Conservation (phyloP, 768 basidiomycete species). For the Xerocomellus intermedius region DNA sequence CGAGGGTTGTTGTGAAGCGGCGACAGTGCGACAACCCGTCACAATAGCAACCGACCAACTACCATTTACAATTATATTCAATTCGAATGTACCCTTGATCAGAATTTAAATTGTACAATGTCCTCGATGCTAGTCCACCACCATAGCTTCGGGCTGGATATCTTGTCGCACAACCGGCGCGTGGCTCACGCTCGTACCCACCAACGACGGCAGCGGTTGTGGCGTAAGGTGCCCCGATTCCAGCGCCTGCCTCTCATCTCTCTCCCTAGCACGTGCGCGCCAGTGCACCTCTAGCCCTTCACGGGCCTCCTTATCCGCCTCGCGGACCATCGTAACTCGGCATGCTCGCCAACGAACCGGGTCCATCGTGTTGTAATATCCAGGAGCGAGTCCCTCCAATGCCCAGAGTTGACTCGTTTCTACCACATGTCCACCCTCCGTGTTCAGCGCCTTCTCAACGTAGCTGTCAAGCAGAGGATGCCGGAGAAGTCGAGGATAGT, state of each 20-base stretch:
- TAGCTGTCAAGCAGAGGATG: constrained; percentile 56
- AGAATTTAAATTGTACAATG: not conserved
- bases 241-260: constrained; percentile 21
- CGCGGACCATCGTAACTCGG: constrained; percentile 57
- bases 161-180: not conserved
- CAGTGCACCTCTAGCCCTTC: constrained; percentile 42
- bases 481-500: constrained; percentile 69
- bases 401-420: constrained; percentile 60
- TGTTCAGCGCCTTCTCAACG: constrained; percentile 40
- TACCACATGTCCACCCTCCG: constrained; percentile 37
- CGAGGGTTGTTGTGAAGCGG: constrained; percentile 11
- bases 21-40: constrained; percentile 5
- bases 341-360: constrained; percentile 55
- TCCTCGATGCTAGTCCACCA: constrained; percentile 15
- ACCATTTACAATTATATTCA: not conserved
- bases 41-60: constrained; percentile 25
- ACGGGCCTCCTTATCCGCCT: constrained; percentile 53
- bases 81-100: not conserved
- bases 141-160: constrained; percentile 17
- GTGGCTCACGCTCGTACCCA: constrained; percentile 1
- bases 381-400: constrained; percentile 67
- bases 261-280: constrained; percentile 30
- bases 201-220: constrained; percentile 1
- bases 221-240: constrained; percentile 16
- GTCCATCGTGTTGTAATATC: constrained; percentile 68